Evolutionary conservation across 192 early-diverging fungal genomes (phyloP).

Genomic region (Gigaspora rosea): DNA sequence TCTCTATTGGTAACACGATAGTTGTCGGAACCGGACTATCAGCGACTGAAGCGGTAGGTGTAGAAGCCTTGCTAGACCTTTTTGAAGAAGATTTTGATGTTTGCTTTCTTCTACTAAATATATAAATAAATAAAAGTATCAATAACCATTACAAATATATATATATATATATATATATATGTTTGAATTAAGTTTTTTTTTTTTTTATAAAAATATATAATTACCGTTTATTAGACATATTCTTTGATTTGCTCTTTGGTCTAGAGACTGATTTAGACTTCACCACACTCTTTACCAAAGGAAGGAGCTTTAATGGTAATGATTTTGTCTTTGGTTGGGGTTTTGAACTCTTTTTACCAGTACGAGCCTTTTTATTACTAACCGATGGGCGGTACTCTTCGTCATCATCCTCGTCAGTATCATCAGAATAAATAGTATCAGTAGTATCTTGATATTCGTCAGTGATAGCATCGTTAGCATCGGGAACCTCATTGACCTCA

Average conservation of each 20-base stretch:
- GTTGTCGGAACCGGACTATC: not conserved
- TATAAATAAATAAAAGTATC: not conserved
- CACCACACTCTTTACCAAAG: no score
- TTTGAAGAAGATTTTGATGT: not conserved
- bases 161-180: no score
- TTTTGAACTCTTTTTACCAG: not conserved
- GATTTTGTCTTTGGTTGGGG: not conserved
- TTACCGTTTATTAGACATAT: no score
- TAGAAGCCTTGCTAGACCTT: not conserved
- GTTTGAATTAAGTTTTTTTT: no score
- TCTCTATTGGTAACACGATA: not conserved
- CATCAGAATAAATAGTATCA: not conserved
- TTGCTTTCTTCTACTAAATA: not conserved
- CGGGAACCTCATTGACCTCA: not conserved
- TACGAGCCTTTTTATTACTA: not conserved
- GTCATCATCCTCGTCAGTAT: conserved; percentile 22
- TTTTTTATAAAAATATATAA: no score
- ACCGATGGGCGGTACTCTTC: conserved; percentile 20
- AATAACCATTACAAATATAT: no score
- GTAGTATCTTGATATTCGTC: not conserved
- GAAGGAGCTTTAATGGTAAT: not conserved
- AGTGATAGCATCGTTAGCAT: not conserved
- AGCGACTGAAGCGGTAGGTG: not conserved
- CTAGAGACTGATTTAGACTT: no score
- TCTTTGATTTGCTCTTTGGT: no score